Evolutionary conservation across 257 asterid genomes (phyloP).

Genomic region (Capsicum rhomboideum): DNA sequence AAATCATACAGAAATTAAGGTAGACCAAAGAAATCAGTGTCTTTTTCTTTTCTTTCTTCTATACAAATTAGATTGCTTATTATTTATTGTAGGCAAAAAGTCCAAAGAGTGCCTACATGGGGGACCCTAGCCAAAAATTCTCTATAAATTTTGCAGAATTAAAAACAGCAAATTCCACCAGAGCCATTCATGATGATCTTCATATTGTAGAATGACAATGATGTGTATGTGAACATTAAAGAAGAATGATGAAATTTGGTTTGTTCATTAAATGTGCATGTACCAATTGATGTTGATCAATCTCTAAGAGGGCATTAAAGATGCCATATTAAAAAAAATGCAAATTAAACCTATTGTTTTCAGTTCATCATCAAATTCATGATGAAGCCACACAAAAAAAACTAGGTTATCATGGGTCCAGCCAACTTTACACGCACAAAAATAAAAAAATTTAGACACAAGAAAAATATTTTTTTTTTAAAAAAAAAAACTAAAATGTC

Average conservation of each 20-base stretch:
- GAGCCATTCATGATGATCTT: neutral
- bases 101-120: neutral
- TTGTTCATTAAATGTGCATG: neutral
- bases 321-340: neutral
- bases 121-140: neutral
- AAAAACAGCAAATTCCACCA: neutral
- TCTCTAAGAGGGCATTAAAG: slow-evolving; percentile 8
- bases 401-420: slow-evolving; percentile 19
- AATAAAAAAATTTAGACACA: neutral
- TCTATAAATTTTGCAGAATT: neutral
- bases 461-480: too few relatives aligned
- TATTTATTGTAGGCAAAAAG: neutral
- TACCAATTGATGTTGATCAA: slow-evolving; percentile 13
- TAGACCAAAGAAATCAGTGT: neutral
- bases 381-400: slow-evolving; percentile 6
- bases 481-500: neutral
- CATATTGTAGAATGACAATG: neutral
- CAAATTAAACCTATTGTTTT: slow-evolving; percentile 6
- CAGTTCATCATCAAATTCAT: slow-evolving; percentile 1
- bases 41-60: neutral
- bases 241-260: neutral
- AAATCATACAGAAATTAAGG: slow-evolving; percentile 1
- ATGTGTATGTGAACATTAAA: neutral
- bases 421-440: neutral
- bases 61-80: neutral